Evolutionary conservation across 768 basidiomycete genomes (phyloP).

Genomic region (Tulasnella sp.): DNA sequence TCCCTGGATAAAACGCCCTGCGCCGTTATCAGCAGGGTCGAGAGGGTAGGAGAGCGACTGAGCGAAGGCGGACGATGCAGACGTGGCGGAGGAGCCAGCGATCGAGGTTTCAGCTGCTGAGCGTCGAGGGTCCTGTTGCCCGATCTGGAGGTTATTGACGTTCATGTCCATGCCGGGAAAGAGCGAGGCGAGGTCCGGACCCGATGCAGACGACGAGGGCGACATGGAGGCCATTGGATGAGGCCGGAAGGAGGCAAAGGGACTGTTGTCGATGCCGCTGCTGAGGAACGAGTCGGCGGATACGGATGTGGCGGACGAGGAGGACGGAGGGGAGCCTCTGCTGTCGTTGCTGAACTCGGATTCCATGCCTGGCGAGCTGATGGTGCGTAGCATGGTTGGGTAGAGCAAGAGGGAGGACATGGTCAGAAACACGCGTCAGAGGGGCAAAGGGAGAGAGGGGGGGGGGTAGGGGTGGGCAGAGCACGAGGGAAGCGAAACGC

Average conservation of each 20-base stretch:
- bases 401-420: conserved; percentile 6
- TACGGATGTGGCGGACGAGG: conserved; percentile 3
- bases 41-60: background rate
- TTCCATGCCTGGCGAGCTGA: conserved; percentile 4
- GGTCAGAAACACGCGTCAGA: background rate
- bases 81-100: background rate
- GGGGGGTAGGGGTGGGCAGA: background rate
- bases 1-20: conserved; percentile 1
- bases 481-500: background rate
- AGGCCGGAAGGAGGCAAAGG: background rate
- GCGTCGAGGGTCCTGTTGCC: conserved; percentile 21
- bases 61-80: background rate
- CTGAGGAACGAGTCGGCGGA: conserved; percentile 8
- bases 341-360: conserved; percentile 19
- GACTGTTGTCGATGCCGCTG: conserved; percentile 8
- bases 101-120: conserved; percentile 3
- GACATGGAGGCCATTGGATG: background rate
- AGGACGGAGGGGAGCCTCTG: background rate
- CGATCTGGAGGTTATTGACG: conserved; percentile 19
- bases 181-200: background rate
- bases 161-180: conserved; percentile 18
- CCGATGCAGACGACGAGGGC: background rate
- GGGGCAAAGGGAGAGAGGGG: background rate
- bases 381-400: background rate
- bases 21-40: background rate